Conservation (phyloP, 768 basidiomycete genomes). For the Naganishia vaughanmartiniae region DNA sequence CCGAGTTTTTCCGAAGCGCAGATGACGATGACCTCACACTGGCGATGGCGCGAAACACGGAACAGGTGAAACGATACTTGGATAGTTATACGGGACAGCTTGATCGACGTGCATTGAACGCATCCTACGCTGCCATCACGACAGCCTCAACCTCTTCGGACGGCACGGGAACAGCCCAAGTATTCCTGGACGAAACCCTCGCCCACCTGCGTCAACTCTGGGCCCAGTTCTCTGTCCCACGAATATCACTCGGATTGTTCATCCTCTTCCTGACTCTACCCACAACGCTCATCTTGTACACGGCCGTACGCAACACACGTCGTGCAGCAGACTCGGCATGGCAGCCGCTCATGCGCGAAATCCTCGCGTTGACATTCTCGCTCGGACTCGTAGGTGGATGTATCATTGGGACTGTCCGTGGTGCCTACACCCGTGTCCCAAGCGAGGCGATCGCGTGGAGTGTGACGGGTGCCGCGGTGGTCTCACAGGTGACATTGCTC, state of each 20-base stretch:
- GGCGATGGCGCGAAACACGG: slow-evolving; percentile 69
- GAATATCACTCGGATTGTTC: slow-evolving; percentile 71
- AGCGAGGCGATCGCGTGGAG: slow-evolving; percentile 42
- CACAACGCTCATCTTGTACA: slow-evolving; percentile 62
- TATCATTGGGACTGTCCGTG: slow-evolving; percentile 54
- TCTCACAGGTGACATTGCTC: slow-evolving; percentile 37
- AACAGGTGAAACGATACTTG: slow-evolving; percentile 74
- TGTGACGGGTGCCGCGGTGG: slow-evolving; percentile 37
- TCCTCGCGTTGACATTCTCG: slow-evolving; percentile 59
- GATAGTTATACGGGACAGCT: slow-evolving; percentile 73
- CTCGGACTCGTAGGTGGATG: slow-evolving; percentile 58
- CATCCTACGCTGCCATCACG: slow-evolving; percentile 29
- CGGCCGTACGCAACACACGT: slow-evolving; percentile 55
- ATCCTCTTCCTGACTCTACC: slow-evolving; percentile 62
- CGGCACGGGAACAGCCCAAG: slow-evolving; percentile 28
- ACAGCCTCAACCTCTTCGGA: slow-evolving; percentile 30
- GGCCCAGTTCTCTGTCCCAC: slow-evolving; percentile 83
- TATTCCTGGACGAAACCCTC: slow-evolving; percentile 43
- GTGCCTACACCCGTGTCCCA: slow-evolving; percentile 35
- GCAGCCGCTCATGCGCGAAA: slow-evolving; percentile 51
- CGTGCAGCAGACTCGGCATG: slow-evolving; percentile 35
- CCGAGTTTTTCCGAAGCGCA: slow-evolving; percentile 72
- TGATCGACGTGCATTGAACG: slow-evolving; percentile 61
- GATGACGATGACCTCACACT: slow-evolving; percentile 54
- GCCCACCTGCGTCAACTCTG: slow-evolving; percentile 73